Base-by-base conservation (phyloP, 2,329 filamentous ascomycete species). In the Colletotrichum viniferum region DNA sequence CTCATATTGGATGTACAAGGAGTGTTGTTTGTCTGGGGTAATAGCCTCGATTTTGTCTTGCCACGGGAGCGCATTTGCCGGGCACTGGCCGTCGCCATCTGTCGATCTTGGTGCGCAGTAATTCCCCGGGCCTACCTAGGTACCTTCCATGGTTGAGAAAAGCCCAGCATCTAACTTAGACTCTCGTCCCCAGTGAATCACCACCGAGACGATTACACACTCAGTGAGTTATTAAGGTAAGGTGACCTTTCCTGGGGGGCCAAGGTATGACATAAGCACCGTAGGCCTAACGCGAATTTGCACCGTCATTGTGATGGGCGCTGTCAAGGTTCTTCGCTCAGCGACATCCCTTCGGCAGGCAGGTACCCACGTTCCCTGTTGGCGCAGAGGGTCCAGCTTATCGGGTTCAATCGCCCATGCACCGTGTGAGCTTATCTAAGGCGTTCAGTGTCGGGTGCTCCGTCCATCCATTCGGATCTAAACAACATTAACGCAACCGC, bases 351-450 rank as follows among this genome's bases (percentile, higher is more conserved):
- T 48, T 52, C 21, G 43, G 16, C 58, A 48, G 21, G 63, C 18
- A 28, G 34, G 68, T 55, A 43, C 43, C 36, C 67, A 62, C 55
- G 24, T 26, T 43, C 26, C 55, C 63, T 69, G 63, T 18, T 26
- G 65, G 21, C 71, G 24, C 38, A 56, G 71, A 63, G 73, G 73
- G 38, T 75, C 34, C 56, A 63, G 63, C 73, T 75, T 75, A 73
- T 75, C 73, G 63, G 61, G 26, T 24, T 60, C 16, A 34, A 63
- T 73, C 62, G 56, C 64, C 69, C 58, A 64, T 60, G 69, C 73
- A 64, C 64, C 68, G 70, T 76, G 69, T 61, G 28, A 63, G 73
- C 73, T 76, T 76, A 76, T 76, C 73, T 64, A 73, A 69, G 56
- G 69, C 70, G 14, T 21, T 12, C 36, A 43, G 32, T 24, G 38